Percentiles rank a stretch among this genome's conserved stretches.
Conservation (phyloP, 495 filamentous ascomycete species). For the Trichoderma reesei region DNA sequence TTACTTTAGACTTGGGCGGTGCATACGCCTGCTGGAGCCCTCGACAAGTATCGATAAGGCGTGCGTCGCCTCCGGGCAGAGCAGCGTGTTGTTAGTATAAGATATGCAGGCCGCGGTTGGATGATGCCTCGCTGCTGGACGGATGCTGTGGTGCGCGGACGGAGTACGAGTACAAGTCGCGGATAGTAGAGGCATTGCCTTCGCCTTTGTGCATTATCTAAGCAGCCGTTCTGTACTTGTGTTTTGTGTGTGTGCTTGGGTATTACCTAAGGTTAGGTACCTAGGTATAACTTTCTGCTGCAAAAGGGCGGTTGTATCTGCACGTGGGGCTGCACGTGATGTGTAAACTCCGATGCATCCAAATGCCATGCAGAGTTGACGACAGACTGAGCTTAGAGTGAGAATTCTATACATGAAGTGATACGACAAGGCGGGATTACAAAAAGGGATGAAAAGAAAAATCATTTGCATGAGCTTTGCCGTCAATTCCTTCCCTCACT, state of each 20-base stretch:
- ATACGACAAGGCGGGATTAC: too few relatives aligned
- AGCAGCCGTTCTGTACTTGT: too few relatives aligned
- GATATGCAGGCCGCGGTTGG: background rate
- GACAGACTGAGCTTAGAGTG: too few relatives aligned
- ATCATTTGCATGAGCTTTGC: too few relatives aligned
- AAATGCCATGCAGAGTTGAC: too few relatives aligned
- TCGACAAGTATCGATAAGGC: constrained; percentile 5
- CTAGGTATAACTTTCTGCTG: background rate
- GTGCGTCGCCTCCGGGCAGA: background rate
- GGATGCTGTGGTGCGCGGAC: background rate
- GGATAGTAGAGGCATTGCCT: constrained; percentile 4
- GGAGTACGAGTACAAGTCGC: background rate
- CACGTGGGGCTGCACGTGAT: background rate
- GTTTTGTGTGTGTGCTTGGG: background rate
- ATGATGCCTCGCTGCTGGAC: background rate
- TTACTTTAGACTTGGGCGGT: too few relatives aligned
- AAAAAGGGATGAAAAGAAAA: too few relatives aligned
- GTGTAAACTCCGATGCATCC: background rate
- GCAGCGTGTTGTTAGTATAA: too few relatives aligned
- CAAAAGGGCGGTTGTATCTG: background rate
- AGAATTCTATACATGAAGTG: too few relatives aligned
- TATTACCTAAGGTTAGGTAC: background rate
- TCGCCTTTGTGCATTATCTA: background rate
- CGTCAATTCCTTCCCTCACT: too few relatives aligned
- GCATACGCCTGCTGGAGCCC: background rate